phyloP scores from a whole-genome alignment of 139 green algal species.

The Edaphochlamys debaryana region DNA sequence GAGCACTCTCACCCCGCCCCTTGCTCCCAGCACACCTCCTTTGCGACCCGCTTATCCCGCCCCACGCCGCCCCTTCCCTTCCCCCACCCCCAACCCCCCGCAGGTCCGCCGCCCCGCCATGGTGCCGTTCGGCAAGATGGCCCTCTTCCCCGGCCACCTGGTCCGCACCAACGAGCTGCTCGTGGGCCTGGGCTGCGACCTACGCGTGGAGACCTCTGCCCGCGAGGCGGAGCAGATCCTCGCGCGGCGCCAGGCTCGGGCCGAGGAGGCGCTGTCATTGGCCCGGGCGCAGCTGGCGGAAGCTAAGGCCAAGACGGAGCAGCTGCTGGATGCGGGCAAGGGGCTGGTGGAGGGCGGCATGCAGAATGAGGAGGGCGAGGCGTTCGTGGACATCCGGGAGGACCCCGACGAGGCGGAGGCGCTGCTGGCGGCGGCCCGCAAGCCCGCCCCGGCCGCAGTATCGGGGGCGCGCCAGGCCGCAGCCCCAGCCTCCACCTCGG shows the following conservation, averaged over 20 bases:
- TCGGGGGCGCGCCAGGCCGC: too few species aligned
- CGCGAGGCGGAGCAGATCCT: constrained; percentile 40
- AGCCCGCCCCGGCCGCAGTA: not conserved
- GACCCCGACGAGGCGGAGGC: constrained; percentile 54
- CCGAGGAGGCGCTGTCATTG: constrained; percentile 21
- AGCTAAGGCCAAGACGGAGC: too few species aligned
- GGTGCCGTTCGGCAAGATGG: constrained; percentile 61
- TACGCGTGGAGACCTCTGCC: constrained; percentile 49
- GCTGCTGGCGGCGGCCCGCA: constrained; percentile 33
- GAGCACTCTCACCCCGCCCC: too few species aligned
- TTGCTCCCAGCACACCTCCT: too few species aligned
- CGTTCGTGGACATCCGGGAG: constrained; percentile 53
- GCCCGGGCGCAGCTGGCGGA: constrained; percentile 36
- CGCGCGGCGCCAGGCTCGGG: constrained; percentile 12
- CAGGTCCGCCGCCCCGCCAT: constrained; percentile 41
- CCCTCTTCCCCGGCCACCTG: constrained; percentile 61
- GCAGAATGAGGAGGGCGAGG: constrained; percentile 41
- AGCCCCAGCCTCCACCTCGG: not conserved
- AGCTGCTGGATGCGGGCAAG: too few species aligned
- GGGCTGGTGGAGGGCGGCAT: too few species aligned
- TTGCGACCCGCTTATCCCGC: too few species aligned
- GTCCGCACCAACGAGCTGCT: constrained; percentile 64
- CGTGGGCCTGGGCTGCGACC: constrained; percentile 49
- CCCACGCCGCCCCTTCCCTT: too few species aligned
- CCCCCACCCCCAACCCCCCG: too few species aligned